These are phyloP conservation scores for Beauveria sp. DNA, from an alignment of 2,329 filamentous ascomycete genomes.

Conservation along the genomic window DNA sequence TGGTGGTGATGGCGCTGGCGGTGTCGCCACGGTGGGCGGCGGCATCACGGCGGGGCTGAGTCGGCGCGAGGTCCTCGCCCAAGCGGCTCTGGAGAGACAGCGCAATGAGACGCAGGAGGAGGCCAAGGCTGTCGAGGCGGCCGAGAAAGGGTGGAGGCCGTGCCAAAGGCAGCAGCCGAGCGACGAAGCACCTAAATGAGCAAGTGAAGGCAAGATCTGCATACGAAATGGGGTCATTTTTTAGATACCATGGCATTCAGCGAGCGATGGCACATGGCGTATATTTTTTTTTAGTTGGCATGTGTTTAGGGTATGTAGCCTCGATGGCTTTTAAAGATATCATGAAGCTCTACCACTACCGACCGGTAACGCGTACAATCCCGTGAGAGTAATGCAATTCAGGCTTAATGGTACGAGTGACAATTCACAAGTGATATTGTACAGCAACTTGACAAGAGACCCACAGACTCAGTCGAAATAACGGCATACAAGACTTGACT, in stretches of 20 bases:
- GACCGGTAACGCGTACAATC: no score
- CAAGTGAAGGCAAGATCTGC: not conserved
- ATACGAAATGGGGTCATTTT: not conserved
- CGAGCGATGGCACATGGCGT: not conserved
- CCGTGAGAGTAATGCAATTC: no score
- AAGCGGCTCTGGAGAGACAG: constrained; percentile 29
- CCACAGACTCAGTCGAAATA: no score
- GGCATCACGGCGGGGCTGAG: constrained; percentile 44
- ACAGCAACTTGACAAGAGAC: no score
- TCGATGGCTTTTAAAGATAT: no score
- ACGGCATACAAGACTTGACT: no score
- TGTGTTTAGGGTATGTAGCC: not conserved
- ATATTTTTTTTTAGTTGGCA: not conserved
- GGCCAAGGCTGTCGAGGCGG: constrained; percentile 22
- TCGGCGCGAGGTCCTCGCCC: constrained; percentile 67
- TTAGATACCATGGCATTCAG: not conserved
- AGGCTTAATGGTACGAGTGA: no score
- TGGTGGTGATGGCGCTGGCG: constrained; percentile 49
- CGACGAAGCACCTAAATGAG: not conserved
- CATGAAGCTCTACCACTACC: no score
- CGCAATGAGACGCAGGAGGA: constrained; percentile 25
- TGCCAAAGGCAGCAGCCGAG: constrained; percentile 19
- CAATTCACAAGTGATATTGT: no score
- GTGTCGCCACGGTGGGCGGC: constrained; percentile 35
- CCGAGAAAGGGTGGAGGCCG: constrained; percentile 23